Conservation (phyloP, 768 basidiomycete species). For the Hygrocybe coccinea region DNA sequence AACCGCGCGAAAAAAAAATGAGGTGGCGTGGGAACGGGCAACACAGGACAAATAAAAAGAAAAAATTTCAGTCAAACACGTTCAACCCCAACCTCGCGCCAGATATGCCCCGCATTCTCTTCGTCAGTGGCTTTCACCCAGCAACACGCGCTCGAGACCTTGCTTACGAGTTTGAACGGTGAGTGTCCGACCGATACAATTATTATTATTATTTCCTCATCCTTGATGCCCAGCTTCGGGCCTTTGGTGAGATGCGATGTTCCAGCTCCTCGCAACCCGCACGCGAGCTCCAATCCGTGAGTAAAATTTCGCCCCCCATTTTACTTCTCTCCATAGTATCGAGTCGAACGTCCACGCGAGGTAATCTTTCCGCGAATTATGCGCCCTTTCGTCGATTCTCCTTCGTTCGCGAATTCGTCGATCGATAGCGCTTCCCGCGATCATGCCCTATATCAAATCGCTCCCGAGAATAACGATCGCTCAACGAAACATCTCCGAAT, state of each 20-base stretch:
- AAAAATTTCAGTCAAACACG: neutral
- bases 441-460: slow-evolving; percentile 35
- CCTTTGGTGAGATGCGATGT: slow-evolving; percentile 86
- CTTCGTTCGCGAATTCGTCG: slow-evolving; percentile 20
- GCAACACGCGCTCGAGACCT: slow-evolving; percentile 79
- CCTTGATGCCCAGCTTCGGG: slow-evolving; percentile 53
- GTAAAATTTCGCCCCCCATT: slow-evolving; percentile 36
- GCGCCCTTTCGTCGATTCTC: slow-evolving; percentile 15
- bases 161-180: slow-evolving; percentile 87
- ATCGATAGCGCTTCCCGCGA: slow-evolving; percentile 15
- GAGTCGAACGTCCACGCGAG: slow-evolving; percentile 28
- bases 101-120: slow-evolving; percentile 75
- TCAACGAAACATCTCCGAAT: slow-evolving; percentile 47
- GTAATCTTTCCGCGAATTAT: slow-evolving; percentile 12
- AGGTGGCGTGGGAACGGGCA: slow-evolving; percentile 1
- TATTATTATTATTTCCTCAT: neutral
- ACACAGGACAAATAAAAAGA: slow-evolving; percentile 1
- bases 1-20: too few species aligned
- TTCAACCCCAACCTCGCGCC: neutral
- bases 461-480: slow-evolving; percentile 43
- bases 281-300: slow-evolving; percentile 77
- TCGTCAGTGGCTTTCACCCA: slow-evolving; percentile 81
- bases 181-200: slow-evolving; percentile 4
- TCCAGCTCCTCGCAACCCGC: slow-evolving; percentile 76
- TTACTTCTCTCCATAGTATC: slow-evolving; percentile 23